Evolutionary conservation across 2,329 filamentous ascomycete genomes (phyloP), one percentile per base, ranked within the genome.

Genomic region (Tricladium varicosporioides): DNA sequence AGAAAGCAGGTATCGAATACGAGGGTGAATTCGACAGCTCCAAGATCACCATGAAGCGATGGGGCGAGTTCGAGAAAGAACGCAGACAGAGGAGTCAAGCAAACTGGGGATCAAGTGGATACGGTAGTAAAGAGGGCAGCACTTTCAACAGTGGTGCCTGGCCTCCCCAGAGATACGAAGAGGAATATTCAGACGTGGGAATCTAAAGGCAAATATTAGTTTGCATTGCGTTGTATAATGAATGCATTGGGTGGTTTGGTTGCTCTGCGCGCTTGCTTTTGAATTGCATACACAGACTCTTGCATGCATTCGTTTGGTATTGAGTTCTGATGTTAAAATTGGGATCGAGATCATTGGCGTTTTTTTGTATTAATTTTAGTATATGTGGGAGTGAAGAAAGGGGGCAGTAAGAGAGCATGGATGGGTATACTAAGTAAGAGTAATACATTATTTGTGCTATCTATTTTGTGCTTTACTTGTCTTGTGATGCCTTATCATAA

Each of bases 41-140:
- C 74, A 96, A 97, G 83, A 99, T 99, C 72, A 97, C 93, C 40
- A 99, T 99, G 94, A 97, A 96, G 81, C 80, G 94, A 67, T 99
- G 94, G 94, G 89, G 87, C 62, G 94, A 99, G 75, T 99, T 97
- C 71, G 94, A 99, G 79, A 84, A 82, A 73, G 86, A 84, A 81
- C 77, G 72, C 73, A 62, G 69, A 33, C 27, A 64, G n/a, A 62
- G 62, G 46, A 56, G 44, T 18, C 56, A 67, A 40, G 57, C 54
- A 16, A 58, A 56, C 5, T 64, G 60, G 62, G 22, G 22, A 27
- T 18, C 47, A 9, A 53, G 53, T 31, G 63, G 58, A 5, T 60
- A 63, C 46, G 53, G 53, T 7, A 63, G 53, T 22, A 64, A 62
- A 40, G 65, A 68, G 9, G 54, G 54, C 22, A 62, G 54, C 49